These are phyloP conservation scores for Diaporthe sp. DNA, from an alignment of 2,329 filamentous ascomycete genomes.

Conservation along the genomic window DNA sequence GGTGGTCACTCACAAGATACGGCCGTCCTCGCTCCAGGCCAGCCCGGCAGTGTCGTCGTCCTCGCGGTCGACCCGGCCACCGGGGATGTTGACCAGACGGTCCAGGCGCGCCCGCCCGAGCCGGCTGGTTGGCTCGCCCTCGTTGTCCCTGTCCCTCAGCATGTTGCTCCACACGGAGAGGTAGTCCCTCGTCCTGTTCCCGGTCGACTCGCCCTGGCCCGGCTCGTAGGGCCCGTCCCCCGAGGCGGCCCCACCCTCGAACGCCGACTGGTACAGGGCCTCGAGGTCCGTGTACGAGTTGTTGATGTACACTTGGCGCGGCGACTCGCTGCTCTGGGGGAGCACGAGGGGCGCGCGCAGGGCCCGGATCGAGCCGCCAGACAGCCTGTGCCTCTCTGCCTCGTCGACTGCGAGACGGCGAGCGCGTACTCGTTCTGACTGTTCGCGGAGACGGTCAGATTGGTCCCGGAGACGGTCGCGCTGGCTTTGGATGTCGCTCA, in stretches of 20 bases:
- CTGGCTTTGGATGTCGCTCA: conserved; percentile 55
- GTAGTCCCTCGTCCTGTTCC: conserved; percentile 35
- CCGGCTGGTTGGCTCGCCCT: conserved; percentile 23
- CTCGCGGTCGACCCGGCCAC: conserved; percentile 49
- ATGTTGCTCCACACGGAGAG: conserved; percentile 41
- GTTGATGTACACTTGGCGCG: conserved; percentile 31
- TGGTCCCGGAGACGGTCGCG: conserved; percentile 52
- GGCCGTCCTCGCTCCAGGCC: conserved; percentile 74
- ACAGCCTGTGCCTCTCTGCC: conserved; percentile 28
- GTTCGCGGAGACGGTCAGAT: conserved; percentile 44
- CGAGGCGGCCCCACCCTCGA: conserved; percentile 25
- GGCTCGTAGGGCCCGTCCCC: conserved; percentile 32
- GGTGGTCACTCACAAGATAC: conserved; percentile 65
- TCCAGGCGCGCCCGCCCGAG: conserved; percentile 33
- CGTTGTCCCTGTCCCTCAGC: conserved; percentile 37
- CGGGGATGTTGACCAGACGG: conserved; percentile 33
- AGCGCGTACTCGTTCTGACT: conserved; percentile 40
- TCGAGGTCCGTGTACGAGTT: conserved; percentile 37
- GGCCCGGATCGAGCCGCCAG: conserved; percentile 18
- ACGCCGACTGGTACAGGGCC: conserved; percentile 35
- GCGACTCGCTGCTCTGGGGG: conserved; percentile 24
- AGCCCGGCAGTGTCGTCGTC: conserved; percentile 73
- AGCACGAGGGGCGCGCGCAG: conserved; percentile 30
- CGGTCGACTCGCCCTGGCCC: conserved; percentile 29
- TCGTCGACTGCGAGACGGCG: conserved; percentile 34